Base-by-base conservation (phyloP, 2,329 filamentous ascomycete species). In the Ceratocystiopsis brevicomis region DNA sequence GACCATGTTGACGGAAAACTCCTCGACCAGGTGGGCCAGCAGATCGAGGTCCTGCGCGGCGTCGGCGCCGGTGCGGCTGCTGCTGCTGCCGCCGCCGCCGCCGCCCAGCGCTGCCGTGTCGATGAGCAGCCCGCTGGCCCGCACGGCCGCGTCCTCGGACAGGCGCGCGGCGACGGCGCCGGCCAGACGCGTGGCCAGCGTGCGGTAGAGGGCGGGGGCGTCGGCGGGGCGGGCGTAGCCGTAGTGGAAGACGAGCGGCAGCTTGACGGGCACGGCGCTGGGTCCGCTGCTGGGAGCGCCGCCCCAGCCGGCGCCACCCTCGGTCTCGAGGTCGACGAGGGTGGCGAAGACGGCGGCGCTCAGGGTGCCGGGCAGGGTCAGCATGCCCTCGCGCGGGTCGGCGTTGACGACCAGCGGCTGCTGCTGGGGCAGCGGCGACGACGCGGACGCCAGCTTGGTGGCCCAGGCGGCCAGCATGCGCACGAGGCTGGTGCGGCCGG, bases 211-310 rank as follows among this genome's bases (percentile, higher is more conserved):
- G 33, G 66, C 70, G 0, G 72, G 67, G 47, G 85, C 81, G 41
- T 85, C 81, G 51, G 85, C 78, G 1, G 84, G 73, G 48, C 68
- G 76, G 42, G 73, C 68, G 49, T 81, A 66, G 15, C 90, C 88
- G 58, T 83, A 93, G 59, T 86, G 84, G 57, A 94, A 93, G 25
- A 88, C 85, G 43, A 98, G 64, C 6, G 90, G 90, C 52, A 94
- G 68, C 65, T 95, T 96, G 42, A 94, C 84, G 0, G 88, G 87
- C 16, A 93, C 77, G 1, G 78, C 73, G 52, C 81, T 90, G 0
- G 90, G 87, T 0, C 88, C 90, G 50, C 82, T 92, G 53, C 87
- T 93, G 0, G 88, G 87, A 52, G 84, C 87, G 51, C 73, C 84
- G 11, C 90, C 90, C 78, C 86, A 95, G 17, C 82, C 84, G 32